Evolutionary conservation across 1,284 basidiomycete genomes (phyloP), one percentile per base, ranked within the genome.

Genomic region (Leccinum subspadiceum): DNA sequence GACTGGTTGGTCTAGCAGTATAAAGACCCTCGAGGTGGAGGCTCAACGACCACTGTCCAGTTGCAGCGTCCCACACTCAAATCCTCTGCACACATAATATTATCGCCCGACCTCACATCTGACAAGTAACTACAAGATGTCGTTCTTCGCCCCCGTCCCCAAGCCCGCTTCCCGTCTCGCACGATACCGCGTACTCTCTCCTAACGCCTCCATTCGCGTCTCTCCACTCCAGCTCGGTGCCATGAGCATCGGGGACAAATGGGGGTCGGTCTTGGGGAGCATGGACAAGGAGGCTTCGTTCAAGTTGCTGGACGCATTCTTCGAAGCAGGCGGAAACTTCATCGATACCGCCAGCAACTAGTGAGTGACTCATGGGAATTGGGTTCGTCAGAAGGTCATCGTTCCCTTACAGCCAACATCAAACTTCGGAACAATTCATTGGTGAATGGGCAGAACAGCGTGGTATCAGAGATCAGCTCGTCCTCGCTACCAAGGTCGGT

Each of bases 221-320:
- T 84, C 82, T 0, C 82, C 83, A 0, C 66, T 84, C n/a, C 74
- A 75, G 60, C 76, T 86, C n/a, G 84, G 84, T 10, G 82, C 71
- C 5, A 81, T 82, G 82, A 81, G 76, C 67, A 77, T 85, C 57
- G 82, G 82, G 7, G 76, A 82, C 62, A 72, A 76, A 51, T 82
- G 82, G 82, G 66, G 62, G 0, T 44, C 63, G 6, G 22, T 62
- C 6, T 62, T 75, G 64, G 77, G 78, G 0, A 53, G 60, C 0
- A 78, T 78, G 74, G 63, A 72, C 62, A 77, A 77, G 63, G 75
- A 77, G 35, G 63, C 65, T 2, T 73, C 71, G 2, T 77, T 80
- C 66, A 70, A 75, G 62, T 65, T 81, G 1, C 71, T 80, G 0
- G 79, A 80, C 46, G 75, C 76, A 3, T 79, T 65, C 56, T 75